Percentiles rank a stretch among this genome's conserved stretches.
Evolutionary conservation across 2,329 filamentous ascomycete species (phyloP).

Genomic region (Mollisia scopiformis): DNA sequence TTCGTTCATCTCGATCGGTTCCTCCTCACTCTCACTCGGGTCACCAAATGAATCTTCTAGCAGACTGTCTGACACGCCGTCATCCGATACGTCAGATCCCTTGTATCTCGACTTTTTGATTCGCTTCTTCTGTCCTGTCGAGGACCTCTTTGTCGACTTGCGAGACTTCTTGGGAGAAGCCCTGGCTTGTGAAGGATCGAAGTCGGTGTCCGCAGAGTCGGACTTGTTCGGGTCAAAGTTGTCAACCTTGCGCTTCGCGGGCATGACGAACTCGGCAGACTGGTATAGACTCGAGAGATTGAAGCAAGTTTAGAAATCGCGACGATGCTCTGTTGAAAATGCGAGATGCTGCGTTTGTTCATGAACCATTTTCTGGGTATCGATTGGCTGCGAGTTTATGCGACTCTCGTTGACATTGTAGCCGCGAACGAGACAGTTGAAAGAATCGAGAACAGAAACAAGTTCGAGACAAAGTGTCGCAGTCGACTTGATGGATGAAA

Average conservation of each 20-base stretch:
- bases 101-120: conserved; percentile 49
- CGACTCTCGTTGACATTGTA: not conserved
- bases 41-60: conserved; percentile 53
- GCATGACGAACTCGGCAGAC: conserved; percentile 28
- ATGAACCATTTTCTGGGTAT: conserved; percentile 17
- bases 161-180: conserved; percentile 46
- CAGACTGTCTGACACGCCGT: conserved; percentile 55
- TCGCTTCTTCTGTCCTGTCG: conserved; percentile 40
- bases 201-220: conserved; percentile 68
- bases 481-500: not conserved
- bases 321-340: conserved; percentile 3
- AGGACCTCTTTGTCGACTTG: conserved; percentile 31
- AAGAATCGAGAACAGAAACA: not conserved
- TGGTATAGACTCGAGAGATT: not conserved
- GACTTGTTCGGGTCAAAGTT: conserved; percentile 69
- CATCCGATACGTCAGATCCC: conserved; percentile 66
- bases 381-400: not conserved
- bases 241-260: conserved; percentile 55
- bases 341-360: conserved; percentile 13
- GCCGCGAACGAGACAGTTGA: not conserved
- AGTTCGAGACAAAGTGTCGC: not conserved
- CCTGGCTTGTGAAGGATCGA: conserved; percentile 55
- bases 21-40: conserved; percentile 43
- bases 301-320: not conserved
- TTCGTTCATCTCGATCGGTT: conserved; percentile 47